Conservation (phyloP, 371 early-diverging fungal species). For the Mucor ambiguus region DNA sequence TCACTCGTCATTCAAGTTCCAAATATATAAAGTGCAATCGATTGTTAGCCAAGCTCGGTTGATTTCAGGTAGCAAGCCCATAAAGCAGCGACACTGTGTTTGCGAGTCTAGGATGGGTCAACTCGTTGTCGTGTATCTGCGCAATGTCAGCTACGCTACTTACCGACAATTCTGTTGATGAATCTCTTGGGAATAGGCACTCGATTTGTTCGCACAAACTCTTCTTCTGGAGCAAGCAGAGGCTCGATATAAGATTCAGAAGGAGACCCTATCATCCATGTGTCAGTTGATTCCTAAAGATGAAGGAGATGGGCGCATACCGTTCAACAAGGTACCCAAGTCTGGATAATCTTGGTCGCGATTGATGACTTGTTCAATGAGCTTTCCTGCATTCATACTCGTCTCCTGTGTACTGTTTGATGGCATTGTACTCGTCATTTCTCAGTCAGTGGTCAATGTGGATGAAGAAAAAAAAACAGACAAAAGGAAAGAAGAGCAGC, state of each 20-base stretch:
- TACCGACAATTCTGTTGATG: constrained; percentile 73
- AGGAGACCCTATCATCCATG: constrained; percentile 18
- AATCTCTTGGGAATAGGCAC: constrained; percentile 70
- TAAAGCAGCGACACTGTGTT: constrained; percentile 74
- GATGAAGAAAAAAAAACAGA: neutral
- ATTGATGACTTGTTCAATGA: constrained; percentile 44
- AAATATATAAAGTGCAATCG: constrained; percentile 74
- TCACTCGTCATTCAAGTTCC: constrained; percentile 77
- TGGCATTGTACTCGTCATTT: neutral
- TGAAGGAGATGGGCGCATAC: constrained; percentile 3
- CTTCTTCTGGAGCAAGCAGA: constrained; percentile 39
- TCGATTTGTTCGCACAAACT: constrained; percentile 52
- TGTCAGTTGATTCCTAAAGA: neutral
- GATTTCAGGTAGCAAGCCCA: constrained; percentile 85
- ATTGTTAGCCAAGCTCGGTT: constrained; percentile 82
- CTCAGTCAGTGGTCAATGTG: neutral
- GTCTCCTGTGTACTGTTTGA: neutral
- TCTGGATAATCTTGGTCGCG: constrained; percentile 50
- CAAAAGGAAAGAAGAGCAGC: neutral
- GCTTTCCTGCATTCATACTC: constrained; percentile 39
- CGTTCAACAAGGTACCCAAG: constrained; percentile 42
- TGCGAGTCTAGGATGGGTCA: constrained; percentile 13
- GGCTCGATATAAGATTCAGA: constrained; percentile 28
- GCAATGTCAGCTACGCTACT: too few relatives aligned
- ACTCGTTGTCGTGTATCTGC: too few relatives aligned